These are phyloP conservation scores for Sherardia arvensis DNA, from an alignment of 257 asterid genomes.

Conservation along the genomic window DNA sequence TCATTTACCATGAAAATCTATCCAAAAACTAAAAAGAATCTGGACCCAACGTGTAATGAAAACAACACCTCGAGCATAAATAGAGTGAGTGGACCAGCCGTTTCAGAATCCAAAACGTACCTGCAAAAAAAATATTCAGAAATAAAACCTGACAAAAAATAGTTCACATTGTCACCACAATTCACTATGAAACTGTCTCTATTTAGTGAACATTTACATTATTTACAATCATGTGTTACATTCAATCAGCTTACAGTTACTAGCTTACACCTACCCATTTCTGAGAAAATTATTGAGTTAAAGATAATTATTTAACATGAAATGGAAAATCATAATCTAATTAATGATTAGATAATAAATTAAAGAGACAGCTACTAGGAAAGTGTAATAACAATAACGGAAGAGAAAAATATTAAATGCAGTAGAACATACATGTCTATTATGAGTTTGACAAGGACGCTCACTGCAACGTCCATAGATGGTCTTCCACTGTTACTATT, in stretches of 20 bases:
- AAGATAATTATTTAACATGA: neutral
- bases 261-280: neutral
- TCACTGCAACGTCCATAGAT: slow-evolving; percentile 92
- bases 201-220: neutral
- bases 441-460: slow-evolving; percentile 96
- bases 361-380: neutral
- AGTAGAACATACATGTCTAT: slow-evolving; percentile 75
- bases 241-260: too few species aligned
- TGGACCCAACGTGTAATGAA: slow-evolving; percentile 6
- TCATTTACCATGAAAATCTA: slow-evolving; percentile 12
- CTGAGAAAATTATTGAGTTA: neutral
- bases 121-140: slow-evolving; percentile 41
- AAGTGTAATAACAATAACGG: neutral
- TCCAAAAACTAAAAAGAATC: too few species aligned
- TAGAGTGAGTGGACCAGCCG: slow-evolving; percentile 91
- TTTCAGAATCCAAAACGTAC: slow-evolving; percentile 88
- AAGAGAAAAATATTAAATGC: slow-evolving; percentile 3
- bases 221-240: neutral
- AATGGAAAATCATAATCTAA: neutral
- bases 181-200: neutral
- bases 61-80: slow-evolving; percentile 85
- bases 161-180: neutral
- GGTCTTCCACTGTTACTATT: slow-evolving; percentile 79
- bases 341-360: neutral
- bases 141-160: slow-evolving; percentile 1